Base-by-base conservation (phyloP, 2,329 filamentous ascomycete genomes). In the Shiraia sp. region DNA sequence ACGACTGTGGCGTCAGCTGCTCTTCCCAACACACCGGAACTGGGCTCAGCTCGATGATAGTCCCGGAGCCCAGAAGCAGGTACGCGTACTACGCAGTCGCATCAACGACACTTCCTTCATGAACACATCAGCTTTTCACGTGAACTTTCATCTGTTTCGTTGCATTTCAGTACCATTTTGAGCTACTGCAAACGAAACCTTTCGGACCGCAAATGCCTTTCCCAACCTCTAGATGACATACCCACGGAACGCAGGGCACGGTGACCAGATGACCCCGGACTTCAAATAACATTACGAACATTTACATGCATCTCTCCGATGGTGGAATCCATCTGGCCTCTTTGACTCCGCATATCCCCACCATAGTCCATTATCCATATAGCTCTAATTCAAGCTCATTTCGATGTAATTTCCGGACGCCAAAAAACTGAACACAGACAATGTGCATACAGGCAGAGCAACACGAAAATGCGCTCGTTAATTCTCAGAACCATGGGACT, bases 401-500 rank as follows among this genome's bases (percentile, higher is more conserved):
- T 51, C 34, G 28, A 53, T 49, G 47, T 43, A 56, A 53, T 56
- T 45, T 52, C 45, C 50, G 53, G 31, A 48, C 41, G 35, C 41
- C 32, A 36, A 26, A 26, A 29, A 32, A 22, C 30, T 31, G 25
- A 41, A 29, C 10, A 30, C 19, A 44, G 29, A 23, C 30, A 31
- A 55, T 45, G 49, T 55, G 49, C 28, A 29, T 41, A 25, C 19
- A 44, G 24, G 25, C 36, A 44, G 30, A 29, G 36, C 45, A 49
- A 31, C 45, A 45, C 26, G 23, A 35, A 25, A 53, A 53, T 45
- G 42, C 49, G 26, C 52, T 53, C 49, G 51, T 61, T 42, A 55
- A 51, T 40, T 28, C 52, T 45, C 53, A 63, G 36, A 53, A 57
- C 32, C 57, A 51, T 42, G 58, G 57, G 3, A 49, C 53, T 13